These are phyloP conservation scores for Kwoniella shandongensis DNA, from an alignment of 768 basidiomycete species.

Conservation along the genomic window DNA sequence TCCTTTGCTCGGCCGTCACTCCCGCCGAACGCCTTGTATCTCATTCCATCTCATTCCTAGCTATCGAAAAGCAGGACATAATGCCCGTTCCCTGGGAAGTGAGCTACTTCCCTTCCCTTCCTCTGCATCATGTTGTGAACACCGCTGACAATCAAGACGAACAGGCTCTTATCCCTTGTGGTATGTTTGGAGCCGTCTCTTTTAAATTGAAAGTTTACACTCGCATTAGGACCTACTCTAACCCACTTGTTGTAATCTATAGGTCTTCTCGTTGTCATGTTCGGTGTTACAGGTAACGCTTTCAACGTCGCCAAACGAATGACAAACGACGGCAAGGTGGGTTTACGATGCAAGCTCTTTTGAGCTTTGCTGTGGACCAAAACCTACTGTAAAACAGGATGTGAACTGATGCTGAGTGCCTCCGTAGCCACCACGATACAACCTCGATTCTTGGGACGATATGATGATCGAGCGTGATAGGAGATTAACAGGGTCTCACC, in stretches of 20 bases:
- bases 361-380: no score
- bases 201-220: no score
- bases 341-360: constrained; percentile 19
- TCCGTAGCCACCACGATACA: constrained; percentile 74
- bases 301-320: constrained; percentile 72
- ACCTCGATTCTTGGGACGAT: constrained; percentile 84
- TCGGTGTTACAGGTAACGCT: constrained; percentile 85
- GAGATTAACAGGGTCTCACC: constrained; percentile 77
- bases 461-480: constrained; percentile 95
- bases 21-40: no score
- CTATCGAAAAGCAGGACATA: constrained; percentile 3
- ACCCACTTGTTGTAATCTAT: background rate
- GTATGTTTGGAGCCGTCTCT: constrained; percentile 59
- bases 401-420: no score
- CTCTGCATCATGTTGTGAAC: background rate
- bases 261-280: constrained; percentile 85
- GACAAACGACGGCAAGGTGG: constrained; percentile 89
- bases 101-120: constrained; percentile 2
- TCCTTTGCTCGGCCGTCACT: no score
- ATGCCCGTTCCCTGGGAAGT: constrained; percentile 92
- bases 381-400: no score
- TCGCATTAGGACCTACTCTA: background rate
- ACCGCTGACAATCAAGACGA: background rate
- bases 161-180: constrained; percentile 90
- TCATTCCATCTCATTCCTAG: no score